Base-by-base conservation (phyloP, 2,329 filamentous ascomycete genomes). In the Bipolaris sorokiniana region DNA sequence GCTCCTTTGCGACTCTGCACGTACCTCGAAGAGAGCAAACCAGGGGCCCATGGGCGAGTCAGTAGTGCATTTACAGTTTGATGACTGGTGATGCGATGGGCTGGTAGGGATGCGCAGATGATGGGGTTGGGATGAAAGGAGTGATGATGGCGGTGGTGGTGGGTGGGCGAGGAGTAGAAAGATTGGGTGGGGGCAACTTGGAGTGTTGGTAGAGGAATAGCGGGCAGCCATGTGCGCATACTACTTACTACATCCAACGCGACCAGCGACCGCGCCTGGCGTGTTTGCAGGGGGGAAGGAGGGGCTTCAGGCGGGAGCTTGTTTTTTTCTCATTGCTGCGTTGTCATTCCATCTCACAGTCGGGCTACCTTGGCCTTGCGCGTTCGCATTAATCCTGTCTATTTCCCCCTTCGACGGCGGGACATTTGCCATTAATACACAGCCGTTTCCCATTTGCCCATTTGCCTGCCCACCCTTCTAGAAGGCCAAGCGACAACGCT, bases 21-120 rank as follows among this genome's bases (percentile, higher is more conserved):
- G 23, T 52, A 73, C 73, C 70, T 76, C 73, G 55, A 76, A 54
- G 11, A 74, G 58, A 9, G 63, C 62, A 51, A 75, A 67, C 67
- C 67, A 75, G 33, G 71, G 70, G 34, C 52, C 65, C 70, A 75
- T 74, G 54, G 2, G 45, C 45, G 46, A n/a, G 47, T 50, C 34
- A 42, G 36, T 40, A 38, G 50, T 34, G 22, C 34, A 37, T 41
- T 6, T 10, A 44, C 47, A 26, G 28, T 16, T 4, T 15, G 38
- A 5, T 16, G 23, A 9, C 23, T 47, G 47, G 48, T 42, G 56
- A 49, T 52, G 62, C 33, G 31, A 22, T 28, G 5, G 16, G 11
- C 53, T 22, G 36, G 48, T n/a, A 23, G 31, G 13, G n/a, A 44
- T 16, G 45, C 47, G 54, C 36, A 31, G 46, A 40, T 40, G 49